These are phyloP conservation scores for Populus davidiana DNA, from an alignment of 345 rosid species.

Conservation along the genomic window DNA sequence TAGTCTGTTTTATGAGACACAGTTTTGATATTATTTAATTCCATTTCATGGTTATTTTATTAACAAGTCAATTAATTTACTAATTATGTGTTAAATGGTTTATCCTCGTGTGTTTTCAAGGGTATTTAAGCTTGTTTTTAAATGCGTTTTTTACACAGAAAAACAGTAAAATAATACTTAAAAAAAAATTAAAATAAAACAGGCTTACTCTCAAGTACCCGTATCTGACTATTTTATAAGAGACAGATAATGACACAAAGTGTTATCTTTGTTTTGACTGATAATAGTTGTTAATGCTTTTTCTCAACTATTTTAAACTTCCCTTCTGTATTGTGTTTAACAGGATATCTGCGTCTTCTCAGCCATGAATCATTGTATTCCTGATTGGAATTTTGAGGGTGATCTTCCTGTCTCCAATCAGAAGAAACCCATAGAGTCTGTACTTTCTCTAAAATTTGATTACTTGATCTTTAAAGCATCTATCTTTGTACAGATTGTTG, in stretches of 20 bases:
- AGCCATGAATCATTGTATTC: constrained; percentile 1
- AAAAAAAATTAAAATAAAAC: no score
- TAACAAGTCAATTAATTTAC: background rate
- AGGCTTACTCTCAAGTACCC: no score
- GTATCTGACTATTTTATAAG: background rate
- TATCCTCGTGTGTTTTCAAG: background rate
- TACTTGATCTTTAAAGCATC: background rate
- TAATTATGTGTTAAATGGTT: background rate
- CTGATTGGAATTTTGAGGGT: background rate
- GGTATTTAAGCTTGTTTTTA: no score
- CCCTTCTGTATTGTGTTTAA: background rate
- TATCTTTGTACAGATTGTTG: background rate
- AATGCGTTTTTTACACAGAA: no score
- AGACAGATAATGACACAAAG: background rate
- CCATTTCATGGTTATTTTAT: background rate
- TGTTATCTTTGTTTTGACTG: background rate
- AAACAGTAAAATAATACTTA: no score
- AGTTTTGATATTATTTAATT: background rate
- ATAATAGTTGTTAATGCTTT: background rate
- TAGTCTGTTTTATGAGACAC: background rate
- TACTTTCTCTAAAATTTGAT: background rate
- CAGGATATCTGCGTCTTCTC: background rate
- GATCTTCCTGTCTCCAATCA: background rate
- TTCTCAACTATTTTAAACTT: background rate
- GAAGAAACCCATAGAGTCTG: background rate